Conservation (phyloP, 2,329 filamentous ascomycete species). For the Epicoccum sorghinum region DNA sequence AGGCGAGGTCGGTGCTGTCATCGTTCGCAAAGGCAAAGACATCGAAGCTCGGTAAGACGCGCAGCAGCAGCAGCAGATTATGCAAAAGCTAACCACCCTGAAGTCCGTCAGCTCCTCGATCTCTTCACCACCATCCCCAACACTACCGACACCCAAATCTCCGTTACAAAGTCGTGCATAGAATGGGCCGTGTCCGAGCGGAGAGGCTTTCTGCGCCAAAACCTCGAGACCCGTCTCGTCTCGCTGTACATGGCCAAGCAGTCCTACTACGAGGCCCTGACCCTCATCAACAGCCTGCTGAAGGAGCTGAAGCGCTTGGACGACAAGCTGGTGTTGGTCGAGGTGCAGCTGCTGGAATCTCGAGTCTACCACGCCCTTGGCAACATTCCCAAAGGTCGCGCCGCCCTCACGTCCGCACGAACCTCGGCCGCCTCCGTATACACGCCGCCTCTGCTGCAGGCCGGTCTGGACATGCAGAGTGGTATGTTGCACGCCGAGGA, state of each 20-base stretch:
- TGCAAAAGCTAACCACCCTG: neutral
- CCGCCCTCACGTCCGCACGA: slow-evolving; percentile 89
- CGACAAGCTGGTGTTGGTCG: slow-evolving; percentile 96
- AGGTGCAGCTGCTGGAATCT: slow-evolving; percentile 96
- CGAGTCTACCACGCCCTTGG: slow-evolving; percentile 96
- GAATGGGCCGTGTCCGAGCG: slow-evolving; percentile 97
- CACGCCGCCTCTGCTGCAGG: slow-evolving; percentile 92
- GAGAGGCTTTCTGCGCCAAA: slow-evolving; percentile 94
- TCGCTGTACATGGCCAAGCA: slow-evolving; percentile 96
- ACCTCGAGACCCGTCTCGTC: slow-evolving; percentile 94
- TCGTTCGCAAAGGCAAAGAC: slow-evolving; percentile 99
- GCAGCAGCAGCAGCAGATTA: no score
- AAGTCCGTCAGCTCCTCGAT: slow-evolving; percentile 95
- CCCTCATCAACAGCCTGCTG: slow-evolving; percentile 93
- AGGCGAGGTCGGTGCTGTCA: slow-evolving; percentile 87
- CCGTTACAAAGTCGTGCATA: slow-evolving; percentile 98
- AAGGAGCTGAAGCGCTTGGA: slow-evolving; percentile 97
- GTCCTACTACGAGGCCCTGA: slow-evolving; percentile 95
- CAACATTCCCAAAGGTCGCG: slow-evolving; percentile 94
- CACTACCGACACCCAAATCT: slow-evolving; percentile 90
- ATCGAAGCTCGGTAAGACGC: slow-evolving; percentile 80
- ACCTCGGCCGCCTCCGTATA: slow-evolving; percentile 97
- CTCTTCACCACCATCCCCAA: slow-evolving; percentile 93
- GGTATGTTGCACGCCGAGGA: slow-evolving; percentile 99
- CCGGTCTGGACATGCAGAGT: slow-evolving; percentile 97